Evolutionary conservation across 2,329 filamentous ascomycete genomes (phyloP), one percentile per base, ranked within the genome.

Genomic region (Chaetomium strumarium): DNA sequence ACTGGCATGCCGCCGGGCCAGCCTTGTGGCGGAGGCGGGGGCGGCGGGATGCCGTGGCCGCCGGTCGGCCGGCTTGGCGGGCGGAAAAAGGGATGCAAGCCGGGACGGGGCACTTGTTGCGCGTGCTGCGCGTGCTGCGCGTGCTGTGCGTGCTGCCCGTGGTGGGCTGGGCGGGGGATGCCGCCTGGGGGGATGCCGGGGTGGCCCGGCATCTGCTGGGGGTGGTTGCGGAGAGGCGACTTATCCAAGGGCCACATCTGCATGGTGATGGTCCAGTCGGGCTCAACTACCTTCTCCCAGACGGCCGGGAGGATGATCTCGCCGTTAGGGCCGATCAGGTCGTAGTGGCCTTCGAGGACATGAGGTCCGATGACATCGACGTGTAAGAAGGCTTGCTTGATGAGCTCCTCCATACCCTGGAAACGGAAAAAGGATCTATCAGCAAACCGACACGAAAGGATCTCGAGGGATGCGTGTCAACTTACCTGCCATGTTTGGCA

Each of bases 361-460:
- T 90, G 85, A 14, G 83, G 84, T 1, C 86, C 86, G 49, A 92
- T 83, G 12, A 84, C 74, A 45, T 90, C 87, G 46, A 93, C 84
- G 60, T 91, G 86, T 17, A 86, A 67, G 65, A 93, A 93, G 16
- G 88, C 88, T 71, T 92, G 88, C 64, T 86, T 86, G 66, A 93
- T 92, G 36, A 93, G 77, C 43, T 89, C 85, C 67, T 92, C 87
- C 87, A 93, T 92, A 16, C 87, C 87, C 86, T 91, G 60, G 16
- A 53, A 37, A 16, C 6, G 14, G 3, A 37, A 8, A 14, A 37
- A 14, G 24, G 4, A 7, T n/a, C 34, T n/a, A 14, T 37, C 14
- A 37, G 34, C 34, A 8, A 14, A n/a, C 34, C 33, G 13, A 14
- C 4, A 34, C 9, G 12, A 20, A 24, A 24, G 1, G n/a, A 12